Base-by-base conservation (phyloP, 2,329 filamentous ascomycete genomes). In the Polychaeton citri region DNA sequence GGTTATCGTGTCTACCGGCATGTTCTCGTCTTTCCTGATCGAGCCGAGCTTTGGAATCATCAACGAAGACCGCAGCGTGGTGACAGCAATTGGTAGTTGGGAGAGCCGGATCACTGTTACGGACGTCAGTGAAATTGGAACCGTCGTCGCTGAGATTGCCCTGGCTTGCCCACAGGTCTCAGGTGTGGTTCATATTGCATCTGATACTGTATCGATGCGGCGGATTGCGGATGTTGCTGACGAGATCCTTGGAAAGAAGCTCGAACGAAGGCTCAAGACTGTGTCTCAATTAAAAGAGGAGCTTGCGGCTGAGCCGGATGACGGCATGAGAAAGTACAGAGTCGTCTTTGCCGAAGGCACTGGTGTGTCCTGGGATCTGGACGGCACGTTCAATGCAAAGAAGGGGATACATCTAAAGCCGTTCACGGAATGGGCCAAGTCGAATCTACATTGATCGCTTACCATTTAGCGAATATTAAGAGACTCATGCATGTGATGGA, bases 1-100 rank as follows among this genome's bases (percentile, higher is more conserved):
- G 79, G 62, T 69, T 3, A 69, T 83, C 38, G 62, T 83, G 1
- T 76, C 71, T n/a, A 79, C 75, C 9, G 79, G 79, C 0, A 62
- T 84, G 42, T 84, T 83, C 47, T 79, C 72, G 59, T 77, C 71
- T 44, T 84, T 83, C 47, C 48, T 84, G 13, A 82, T 84, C 47
- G 64, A 75, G 39, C 50, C 59, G 2, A 66, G 54, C 2, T 83
- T 80, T 57, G 78, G 76, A 0, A 65, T 81, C 4, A 73, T 83
- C 0, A 68, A 76, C 46, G 21, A 8, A 8, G 21, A 13, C 8
- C 41, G 69, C 0, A 38, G 36, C 19, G 40, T 32, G 15, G 40
- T 45, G 9, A 47, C 35, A 1, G 43, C 37, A 38, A 55, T 84
- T 9, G 72, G 76, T 0, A 56, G 65, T 20, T 81, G 75, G 76